Conservation (phyloP, 2,329 filamentous ascomycete species). For the Colletotrichum destructivum region DNA sequence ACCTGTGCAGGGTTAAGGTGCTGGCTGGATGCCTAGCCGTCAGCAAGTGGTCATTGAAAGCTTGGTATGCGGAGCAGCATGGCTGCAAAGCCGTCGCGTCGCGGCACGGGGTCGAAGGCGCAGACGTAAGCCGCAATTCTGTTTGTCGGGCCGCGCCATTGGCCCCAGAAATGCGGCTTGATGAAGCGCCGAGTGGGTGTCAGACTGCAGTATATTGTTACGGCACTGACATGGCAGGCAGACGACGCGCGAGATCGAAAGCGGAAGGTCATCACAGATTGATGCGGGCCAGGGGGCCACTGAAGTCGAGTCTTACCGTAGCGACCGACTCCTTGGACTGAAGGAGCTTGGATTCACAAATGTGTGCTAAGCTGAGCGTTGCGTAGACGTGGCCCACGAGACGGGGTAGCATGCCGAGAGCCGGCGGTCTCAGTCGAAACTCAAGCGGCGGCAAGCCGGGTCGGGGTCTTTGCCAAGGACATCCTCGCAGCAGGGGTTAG, state of each 20-base stretch:
- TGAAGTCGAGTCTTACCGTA: background rate
- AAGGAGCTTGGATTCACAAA: background rate
- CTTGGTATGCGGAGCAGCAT: background rate
- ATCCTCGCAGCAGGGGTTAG: background rate
- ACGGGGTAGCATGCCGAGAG: background rate
- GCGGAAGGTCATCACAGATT: slow-evolving; percentile 24
- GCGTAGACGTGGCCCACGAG: background rate
- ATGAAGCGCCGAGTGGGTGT: slow-evolving; percentile 4
- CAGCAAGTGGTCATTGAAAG: background rate
- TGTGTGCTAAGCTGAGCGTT: background rate
- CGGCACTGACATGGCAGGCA: background rate
- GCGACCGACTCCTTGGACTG: background rate
- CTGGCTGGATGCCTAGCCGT: background rate
- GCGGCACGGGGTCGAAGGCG: background rate
- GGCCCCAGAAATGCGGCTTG: slow-evolving; percentile 1
- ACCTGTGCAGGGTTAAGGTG: background rate
- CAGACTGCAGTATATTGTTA: background rate
- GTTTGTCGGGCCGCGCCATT: slow-evolving; percentile 5
- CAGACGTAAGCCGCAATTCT: slow-evolving; percentile 9
- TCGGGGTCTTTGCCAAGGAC: background rate
- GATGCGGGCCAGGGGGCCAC: background rate
- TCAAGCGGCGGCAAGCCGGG: background rate
- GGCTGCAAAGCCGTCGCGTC: slow-evolving; percentile 1
- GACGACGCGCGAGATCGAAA: slow-evolving; percentile 6
- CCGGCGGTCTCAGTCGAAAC: background rate